phyloP scores from a whole-genome alignment of 352 stramenopile species.

The Pythium sukuiense region DNA sequence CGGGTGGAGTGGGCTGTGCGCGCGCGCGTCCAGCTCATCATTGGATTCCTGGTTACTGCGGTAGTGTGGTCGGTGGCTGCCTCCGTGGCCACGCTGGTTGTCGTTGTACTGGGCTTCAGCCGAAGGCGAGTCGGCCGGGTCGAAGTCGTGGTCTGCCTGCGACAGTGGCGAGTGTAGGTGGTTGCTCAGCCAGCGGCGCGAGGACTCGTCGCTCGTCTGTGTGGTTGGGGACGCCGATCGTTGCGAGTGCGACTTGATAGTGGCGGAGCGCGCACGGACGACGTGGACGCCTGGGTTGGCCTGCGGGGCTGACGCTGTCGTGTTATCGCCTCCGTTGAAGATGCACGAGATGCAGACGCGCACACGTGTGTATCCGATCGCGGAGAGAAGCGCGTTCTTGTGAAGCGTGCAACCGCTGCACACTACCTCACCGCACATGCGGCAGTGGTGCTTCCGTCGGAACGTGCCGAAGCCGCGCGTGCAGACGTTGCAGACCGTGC shows the following conservation, averaged over 20 bases:
- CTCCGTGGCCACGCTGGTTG: slow-evolving; percentile 28
- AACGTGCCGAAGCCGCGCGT: slow-evolving; percentile 78
- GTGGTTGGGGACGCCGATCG: slow-evolving; percentile 28
- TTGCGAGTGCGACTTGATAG: slow-evolving; percentile 21
- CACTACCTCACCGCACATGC: slow-evolving; percentile 83
- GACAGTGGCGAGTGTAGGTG: slow-evolving; percentile 66
- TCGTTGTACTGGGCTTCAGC: slow-evolving; percentile 24
- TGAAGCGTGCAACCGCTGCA: slow-evolving; percentile 80
- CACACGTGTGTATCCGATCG: slow-evolving; percentile 59
- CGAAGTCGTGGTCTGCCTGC: slow-evolving; percentile 45
- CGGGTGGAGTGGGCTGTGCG: slow-evolving; percentile 24
- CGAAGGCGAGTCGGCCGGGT: slow-evolving; percentile 24
- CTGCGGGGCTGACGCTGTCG: slow-evolving; percentile 15
- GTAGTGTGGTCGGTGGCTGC: slow-evolving; percentile 14
- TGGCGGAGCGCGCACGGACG: background rate
- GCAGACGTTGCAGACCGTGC: slow-evolving; percentile 73
- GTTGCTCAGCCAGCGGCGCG: slow-evolving; percentile 53
- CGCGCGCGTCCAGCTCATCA: slow-evolving; percentile 25
- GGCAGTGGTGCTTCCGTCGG: slow-evolving; percentile 85
- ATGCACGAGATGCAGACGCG: slow-evolving; percentile 82
- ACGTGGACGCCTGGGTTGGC: background rate
- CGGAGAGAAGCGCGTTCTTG: slow-evolving; percentile 61
- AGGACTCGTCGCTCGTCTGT: slow-evolving; percentile 37
- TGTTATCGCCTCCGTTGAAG: slow-evolving; percentile 41
- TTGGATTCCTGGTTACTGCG: slow-evolving; percentile 31